Percentiles rank a stretch among this genome's conserved stretches.
phyloP scores from a whole-genome alignment of 2,329 filamentous ascomycete species.

The Neurospora sp. region DNA sequence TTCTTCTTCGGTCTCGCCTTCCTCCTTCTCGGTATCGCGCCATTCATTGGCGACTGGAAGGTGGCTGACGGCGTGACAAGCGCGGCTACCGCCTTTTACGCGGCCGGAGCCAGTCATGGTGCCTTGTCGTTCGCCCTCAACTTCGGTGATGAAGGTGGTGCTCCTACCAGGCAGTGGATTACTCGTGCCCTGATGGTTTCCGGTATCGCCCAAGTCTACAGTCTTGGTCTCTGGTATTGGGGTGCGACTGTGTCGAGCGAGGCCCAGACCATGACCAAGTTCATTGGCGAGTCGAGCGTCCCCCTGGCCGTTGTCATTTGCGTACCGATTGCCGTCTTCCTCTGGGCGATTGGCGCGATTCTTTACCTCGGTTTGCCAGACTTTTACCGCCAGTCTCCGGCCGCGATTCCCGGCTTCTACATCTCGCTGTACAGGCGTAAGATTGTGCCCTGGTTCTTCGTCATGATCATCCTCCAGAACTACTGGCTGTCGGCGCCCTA shows the following conservation, averaged over 20 bases:
- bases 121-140: constrained; percentile 59
- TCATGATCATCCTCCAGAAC: constrained; percentile 55
- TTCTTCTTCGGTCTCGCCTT: constrained; percentile 54
- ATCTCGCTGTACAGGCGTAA: constrained; percentile 50
- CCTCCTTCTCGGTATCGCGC: constrained; percentile 52
- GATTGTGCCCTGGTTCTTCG: constrained; percentile 58
- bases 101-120: constrained; percentile 51
- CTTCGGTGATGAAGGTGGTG: constrained; percentile 52
- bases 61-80: constrained; percentile 43
- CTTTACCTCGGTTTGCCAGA: constrained; percentile 54
- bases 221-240: constrained; percentile 59
- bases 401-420: constrained; percentile 57
- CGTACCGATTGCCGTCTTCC: constrained; percentile 44
- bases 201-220: constrained; percentile 57
- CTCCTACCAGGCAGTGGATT: constrained; percentile 56
- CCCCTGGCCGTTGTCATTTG: constrained; percentile 35
- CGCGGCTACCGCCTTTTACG: constrained; percentile 51
- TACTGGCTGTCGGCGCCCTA: constrained; percentile 58
- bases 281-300: constrained; percentile 24
- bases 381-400: constrained; percentile 56
- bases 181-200: constrained; percentile 57
- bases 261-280: constrained; percentile 31
- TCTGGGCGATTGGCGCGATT: constrained; percentile 46
- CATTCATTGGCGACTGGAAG: constrained; percentile 34
- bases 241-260: constrained; percentile 40